phyloP scores from a whole-genome alignment of 495 filamentous ascomycete species.

The Geoglossum glabrum region DNA sequence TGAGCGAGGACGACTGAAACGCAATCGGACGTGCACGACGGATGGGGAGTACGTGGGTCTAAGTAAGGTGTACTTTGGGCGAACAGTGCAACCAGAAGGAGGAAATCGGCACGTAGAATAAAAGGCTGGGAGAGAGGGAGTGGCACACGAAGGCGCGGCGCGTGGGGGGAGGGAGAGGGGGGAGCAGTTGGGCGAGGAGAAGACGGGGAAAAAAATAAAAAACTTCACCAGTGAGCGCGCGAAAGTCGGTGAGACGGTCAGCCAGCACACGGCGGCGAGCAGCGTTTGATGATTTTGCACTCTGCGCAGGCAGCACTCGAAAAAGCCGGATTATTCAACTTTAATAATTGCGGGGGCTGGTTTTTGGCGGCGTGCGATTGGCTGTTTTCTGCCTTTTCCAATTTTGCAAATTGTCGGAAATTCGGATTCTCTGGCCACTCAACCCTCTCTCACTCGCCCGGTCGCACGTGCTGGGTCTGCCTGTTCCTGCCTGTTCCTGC shows the following conservation, averaged over 20 bases:
- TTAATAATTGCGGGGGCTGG: neutral
- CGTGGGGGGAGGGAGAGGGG: neutral
- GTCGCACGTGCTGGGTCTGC: neutral
- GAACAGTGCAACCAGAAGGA: neutral
- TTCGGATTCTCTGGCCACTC: neutral
- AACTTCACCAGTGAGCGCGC: neutral
- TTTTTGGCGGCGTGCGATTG: neutral
- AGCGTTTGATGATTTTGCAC: neutral
- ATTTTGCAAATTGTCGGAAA: neutral
- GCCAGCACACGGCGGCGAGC: neutral
- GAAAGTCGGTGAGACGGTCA: neutral
- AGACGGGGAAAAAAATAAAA: neutral
- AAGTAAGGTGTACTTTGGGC: neutral
- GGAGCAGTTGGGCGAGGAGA: too few relatives aligned
- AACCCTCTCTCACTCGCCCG: too few relatives aligned
- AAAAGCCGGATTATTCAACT: neutral
- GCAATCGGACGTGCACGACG: neutral
- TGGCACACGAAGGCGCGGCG: neutral
- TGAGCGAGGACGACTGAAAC: neutral
- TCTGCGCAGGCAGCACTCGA: neutral
- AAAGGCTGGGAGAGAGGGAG: neutral
- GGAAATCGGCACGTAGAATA: neutral
- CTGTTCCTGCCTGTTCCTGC: neutral
- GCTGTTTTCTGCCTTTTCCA: neutral
- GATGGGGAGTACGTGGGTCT: neutral